These are phyloP conservation scores for Rhamnella rubrinervis DNA, from an alignment of 331 rosid genomes.

Conservation along the genomic window DNA sequence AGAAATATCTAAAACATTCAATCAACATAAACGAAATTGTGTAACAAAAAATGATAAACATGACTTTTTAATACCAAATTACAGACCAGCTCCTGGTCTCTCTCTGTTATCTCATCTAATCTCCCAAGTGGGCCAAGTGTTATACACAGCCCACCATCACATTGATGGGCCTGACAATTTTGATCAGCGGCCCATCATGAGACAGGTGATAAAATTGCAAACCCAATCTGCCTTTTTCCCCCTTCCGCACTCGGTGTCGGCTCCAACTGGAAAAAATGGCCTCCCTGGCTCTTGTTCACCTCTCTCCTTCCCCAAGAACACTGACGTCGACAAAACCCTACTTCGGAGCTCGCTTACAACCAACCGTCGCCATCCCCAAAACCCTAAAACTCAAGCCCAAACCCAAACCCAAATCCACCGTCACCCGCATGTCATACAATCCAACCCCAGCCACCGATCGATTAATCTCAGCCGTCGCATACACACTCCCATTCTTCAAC, in stretches of 20 bases:
- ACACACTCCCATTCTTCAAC: constrained; percentile 88
- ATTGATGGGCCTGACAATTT: no score
- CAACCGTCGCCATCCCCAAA: constrained; percentile 13
- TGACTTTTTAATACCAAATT: no score
- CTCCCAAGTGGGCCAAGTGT: no score
- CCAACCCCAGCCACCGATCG: constrained; percentile 67
- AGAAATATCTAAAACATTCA: no score
- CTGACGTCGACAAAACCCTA: constrained; percentile 3
- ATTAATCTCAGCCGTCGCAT: constrained; percentile 69
- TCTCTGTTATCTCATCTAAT: no score
- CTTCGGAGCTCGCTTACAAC: constrained; percentile 8
- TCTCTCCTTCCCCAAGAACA: constrained; percentile 23
- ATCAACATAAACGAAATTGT: no score
- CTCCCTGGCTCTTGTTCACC: constrained; percentile 28
- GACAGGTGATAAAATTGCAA: no score
- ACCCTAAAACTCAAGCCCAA: constrained; percentile 7
- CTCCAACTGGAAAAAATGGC: constrained; percentile 27
- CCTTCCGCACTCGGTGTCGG: background rate
- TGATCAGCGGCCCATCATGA: no score
- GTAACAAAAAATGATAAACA: no score
- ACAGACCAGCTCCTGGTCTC: no score
- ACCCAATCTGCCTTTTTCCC: background rate
- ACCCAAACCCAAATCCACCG: constrained; percentile 10
- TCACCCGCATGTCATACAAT: constrained; percentile 44
- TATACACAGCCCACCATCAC: no score